phyloP scores from a whole-genome alignment of 2,329 filamentous ascomycete species.

The Nothopassalora personata region DNA sequence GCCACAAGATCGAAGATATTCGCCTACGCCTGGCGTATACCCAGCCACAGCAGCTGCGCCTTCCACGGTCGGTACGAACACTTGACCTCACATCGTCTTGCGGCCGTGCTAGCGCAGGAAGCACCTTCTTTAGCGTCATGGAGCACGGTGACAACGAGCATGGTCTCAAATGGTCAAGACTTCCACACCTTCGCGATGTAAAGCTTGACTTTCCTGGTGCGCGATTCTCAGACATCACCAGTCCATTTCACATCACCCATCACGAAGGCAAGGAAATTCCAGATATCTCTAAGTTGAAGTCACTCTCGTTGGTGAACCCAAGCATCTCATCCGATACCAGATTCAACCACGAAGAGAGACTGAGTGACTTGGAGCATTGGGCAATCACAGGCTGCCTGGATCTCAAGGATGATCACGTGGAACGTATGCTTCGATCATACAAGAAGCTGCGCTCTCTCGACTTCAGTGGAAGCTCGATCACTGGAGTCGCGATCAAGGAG shows the following conservation, averaged over 20 bases:
- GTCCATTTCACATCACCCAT: neutral
- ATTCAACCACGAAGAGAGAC: neutral
- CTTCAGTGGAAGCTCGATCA: constrained; percentile 35
- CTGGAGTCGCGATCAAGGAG: constrained; percentile 38
- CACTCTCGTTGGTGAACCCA: neutral
- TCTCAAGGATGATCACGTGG: constrained; percentile 31
- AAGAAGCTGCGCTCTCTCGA: constrained; percentile 30
- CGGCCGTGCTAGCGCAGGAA: neutral
- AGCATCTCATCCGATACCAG: neutral
- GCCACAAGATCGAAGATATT: constrained; percentile 1
- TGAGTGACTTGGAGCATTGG: constrained; percentile 7
- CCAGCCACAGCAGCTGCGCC: neutral
- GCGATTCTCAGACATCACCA: neutral
- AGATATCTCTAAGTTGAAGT: constrained; percentile 1
- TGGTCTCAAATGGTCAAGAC: neutral
- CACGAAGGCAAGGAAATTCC: neutral
- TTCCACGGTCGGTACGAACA: constrained; percentile 6
- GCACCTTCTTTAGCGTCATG: neutral
- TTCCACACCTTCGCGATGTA: constrained; percentile 4
- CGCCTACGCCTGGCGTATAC: constrained; percentile 3
- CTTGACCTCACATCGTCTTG: neutral
- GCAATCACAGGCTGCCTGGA: constrained; percentile 5
- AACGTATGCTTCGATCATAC: constrained; percentile 22
- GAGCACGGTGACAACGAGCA: neutral
- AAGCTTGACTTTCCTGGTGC: constrained; percentile 4